A percentile compares a stretch with the other conserved stretches of the same genome.
Evolutionary conservation across 345 rosid genomes (phyloP).

Genomic region (Brassica nigra): DNA sequence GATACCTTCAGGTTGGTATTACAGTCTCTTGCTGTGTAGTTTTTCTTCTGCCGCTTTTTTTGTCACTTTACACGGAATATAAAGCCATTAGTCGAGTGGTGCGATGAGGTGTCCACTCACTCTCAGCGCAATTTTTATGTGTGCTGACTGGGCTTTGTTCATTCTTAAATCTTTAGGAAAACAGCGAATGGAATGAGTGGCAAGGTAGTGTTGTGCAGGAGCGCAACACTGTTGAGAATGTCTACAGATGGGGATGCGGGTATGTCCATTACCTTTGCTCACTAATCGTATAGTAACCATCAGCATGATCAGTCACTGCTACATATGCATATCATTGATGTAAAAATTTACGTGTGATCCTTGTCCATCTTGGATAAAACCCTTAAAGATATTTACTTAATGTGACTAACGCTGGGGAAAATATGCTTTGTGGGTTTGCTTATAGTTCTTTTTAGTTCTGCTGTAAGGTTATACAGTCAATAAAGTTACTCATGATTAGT

Average conservation of each 20-base stretch:
- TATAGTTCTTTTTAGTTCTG: neutral
- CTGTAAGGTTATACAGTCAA: neutral
- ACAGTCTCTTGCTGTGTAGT: conserved; percentile 4
- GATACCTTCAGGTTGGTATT: conserved; percentile 71
- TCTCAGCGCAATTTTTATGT: neutral
- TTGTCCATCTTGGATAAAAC: conserved; percentile 1
- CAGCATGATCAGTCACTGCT: conserved; percentile 11
- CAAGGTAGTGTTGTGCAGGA: conserved; percentile 76
- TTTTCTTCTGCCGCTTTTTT: conserved; percentile 14
- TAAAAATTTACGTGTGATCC: conserved; percentile 13
- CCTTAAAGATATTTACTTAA: conserved; percentile 6
- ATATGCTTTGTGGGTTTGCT: neutral
- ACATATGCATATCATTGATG: conserved; percentile 4
- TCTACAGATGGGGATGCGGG: conserved; percentile 97
- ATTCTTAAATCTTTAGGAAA: conserved; percentile 57
- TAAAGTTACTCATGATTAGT: neutral
- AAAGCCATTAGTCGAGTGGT: conserved; percentile 5
- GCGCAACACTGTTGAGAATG: conserved; percentile 91
- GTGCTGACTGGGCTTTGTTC: conserved; percentile 25
- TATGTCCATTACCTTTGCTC: conserved; percentile 38
- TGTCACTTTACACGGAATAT: conserved; percentile 16
- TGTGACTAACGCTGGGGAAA: conserved; percentile 3
- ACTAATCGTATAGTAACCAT: conserved; percentile 3
- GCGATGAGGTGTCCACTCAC: conserved; percentile 5
- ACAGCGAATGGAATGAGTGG: conserved; percentile 90